phyloP scores from a whole-genome alignment of 2,329 filamentous ascomycete genomes.

The Xylariaceae sp. region DNA sequence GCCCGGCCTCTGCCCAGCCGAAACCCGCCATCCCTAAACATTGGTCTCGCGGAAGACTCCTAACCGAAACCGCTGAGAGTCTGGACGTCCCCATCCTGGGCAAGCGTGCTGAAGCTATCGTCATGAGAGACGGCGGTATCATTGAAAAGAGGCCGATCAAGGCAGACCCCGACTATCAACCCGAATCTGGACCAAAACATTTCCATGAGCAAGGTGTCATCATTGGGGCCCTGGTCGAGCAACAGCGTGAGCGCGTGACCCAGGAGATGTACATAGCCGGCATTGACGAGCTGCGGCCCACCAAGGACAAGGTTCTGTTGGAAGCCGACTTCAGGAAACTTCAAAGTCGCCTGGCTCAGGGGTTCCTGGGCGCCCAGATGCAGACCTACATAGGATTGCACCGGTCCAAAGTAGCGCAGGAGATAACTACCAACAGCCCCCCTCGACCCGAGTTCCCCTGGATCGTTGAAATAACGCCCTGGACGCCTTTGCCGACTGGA shows the following conservation, averaged over 20 bases:
- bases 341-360: constrained; percentile 34
- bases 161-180: constrained; percentile 1
- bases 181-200: background rate
- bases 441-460: constrained; percentile 32
- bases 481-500: constrained; percentile 35
- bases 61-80: constrained; percentile 21
- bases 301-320: constrained; percentile 35
- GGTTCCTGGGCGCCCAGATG: constrained; percentile 47
- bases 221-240: constrained; percentile 32
- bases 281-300: constrained; percentile 46
- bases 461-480: constrained; percentile 39
- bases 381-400: constrained; percentile 35
- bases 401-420: background rate
- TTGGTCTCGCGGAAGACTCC: constrained; percentile 26
- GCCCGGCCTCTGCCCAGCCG: background rate
- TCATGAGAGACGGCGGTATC: constrained; percentile 38
- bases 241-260: constrained; percentile 26
- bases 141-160: background rate
- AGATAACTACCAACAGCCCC: constrained; percentile 3
- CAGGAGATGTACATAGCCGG: constrained; percentile 39
- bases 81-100: constrained; percentile 35
- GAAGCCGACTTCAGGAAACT: constrained; percentile 40
- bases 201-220: constrained; percentile 22
- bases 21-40: constrained; percentile 17
- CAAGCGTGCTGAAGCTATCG: constrained; percentile 41